These are phyloP conservation scores for Colletotrichum sp. DNA, from an alignment of 2,329 filamentous ascomycete genomes.

Conservation along the genomic window DNA sequence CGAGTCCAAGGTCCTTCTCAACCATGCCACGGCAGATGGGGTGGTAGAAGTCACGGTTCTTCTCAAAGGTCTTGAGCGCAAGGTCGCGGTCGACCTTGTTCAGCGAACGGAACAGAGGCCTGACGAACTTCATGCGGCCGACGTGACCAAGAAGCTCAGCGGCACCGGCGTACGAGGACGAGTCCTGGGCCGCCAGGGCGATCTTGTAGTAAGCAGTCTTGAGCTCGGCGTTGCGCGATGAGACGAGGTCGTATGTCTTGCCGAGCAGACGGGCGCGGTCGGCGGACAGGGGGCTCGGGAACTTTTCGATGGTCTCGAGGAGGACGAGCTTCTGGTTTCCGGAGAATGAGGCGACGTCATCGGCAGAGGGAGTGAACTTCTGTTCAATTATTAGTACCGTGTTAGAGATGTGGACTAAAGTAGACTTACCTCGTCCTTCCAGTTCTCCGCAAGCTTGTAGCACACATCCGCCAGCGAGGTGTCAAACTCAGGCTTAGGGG, in stretches of 20 bases:
- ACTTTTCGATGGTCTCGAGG: slow-evolving; percentile 77
- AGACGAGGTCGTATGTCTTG: slow-evolving; percentile 72
- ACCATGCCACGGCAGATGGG: slow-evolving; percentile 89
- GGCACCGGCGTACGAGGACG: slow-evolving; percentile 71
- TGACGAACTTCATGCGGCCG: slow-evolving; percentile 96
- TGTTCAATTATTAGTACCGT: slow-evolving; percentile 27
- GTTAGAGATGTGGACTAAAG: not conserved
- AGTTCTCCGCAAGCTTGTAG: slow-evolving; percentile 81
- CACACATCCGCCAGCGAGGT: slow-evolving; percentile 86
- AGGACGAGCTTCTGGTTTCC: slow-evolving; percentile 94
- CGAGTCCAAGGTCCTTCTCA: slow-evolving; percentile 75
- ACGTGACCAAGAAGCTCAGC: slow-evolving; percentile 80
- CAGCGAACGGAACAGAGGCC: slow-evolving; percentile 80
- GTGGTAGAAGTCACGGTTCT: slow-evolving; percentile 92
- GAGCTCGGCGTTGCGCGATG: slow-evolving; percentile 87
- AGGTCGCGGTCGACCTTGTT: slow-evolving; percentile 75
- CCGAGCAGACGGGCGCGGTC: slow-evolving; percentile 76
- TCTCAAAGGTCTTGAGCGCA: slow-evolving; percentile 83
- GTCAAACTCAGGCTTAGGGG: slow-evolving; percentile 90
- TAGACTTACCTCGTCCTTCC: slow-evolving; percentile 65
- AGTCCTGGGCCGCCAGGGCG: slow-evolving; percentile 76
- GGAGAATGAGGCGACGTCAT: slow-evolving; percentile 76
- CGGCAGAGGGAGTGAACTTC: slow-evolving; percentile 66
- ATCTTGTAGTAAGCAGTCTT: slow-evolving; percentile 81
- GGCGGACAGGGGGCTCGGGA: slow-evolving; percentile 65